Base-by-base conservation (phyloP, 441 rosid species). In the Iberis amara region DNA sequence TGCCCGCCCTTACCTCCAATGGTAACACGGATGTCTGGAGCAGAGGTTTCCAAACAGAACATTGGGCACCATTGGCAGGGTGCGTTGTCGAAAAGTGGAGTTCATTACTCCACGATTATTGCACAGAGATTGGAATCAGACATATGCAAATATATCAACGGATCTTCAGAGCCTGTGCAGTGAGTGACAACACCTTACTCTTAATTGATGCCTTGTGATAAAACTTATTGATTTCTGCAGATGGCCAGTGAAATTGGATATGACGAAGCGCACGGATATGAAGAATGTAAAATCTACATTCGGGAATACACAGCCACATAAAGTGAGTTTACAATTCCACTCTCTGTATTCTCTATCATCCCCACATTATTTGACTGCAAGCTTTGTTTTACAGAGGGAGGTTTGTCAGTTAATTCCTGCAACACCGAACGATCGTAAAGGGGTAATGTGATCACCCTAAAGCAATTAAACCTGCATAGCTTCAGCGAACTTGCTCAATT, bases 231-330 rank as follows among this genome's bases (percentile, higher is more conserved):
- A 28, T 57, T 76, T 52, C 46, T 72, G 71, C 95, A 88, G 98
- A 63, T 91, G 98, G 98, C 98, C 96, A 39, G 61, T 70, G 37
- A 91, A 76, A 78, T 59, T 88, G 52, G 96, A 91, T 66, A 83
- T 91, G 94, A 91, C 86, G 26, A 91, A 83, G 60, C 91, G 98
- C 42, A 85, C 96, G 9, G 96, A 85, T 69, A 79, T 88, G 68
- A 87, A 73, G 73, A 79, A 85, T 59, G 79, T 91, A 66, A 85
- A 76, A 58, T 66, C 89, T 47, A 79, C 91, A 39, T 88, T 88
- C 75, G 43, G 79, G n/a, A 75, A 69, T 61, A 83, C 85, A 31
- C 94, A 85, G 6, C 79, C 84, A 10, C 94, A 85, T 75, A 79
- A 68, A 68, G 98, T 91, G 74, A 81, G 91, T 69, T 21, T 53